Evolutionary conservation across 805 yeast genomes (phyloP), one percentile per base, ranked within the genome.

Genomic region (Saccharomycopsis malanga): DNA sequence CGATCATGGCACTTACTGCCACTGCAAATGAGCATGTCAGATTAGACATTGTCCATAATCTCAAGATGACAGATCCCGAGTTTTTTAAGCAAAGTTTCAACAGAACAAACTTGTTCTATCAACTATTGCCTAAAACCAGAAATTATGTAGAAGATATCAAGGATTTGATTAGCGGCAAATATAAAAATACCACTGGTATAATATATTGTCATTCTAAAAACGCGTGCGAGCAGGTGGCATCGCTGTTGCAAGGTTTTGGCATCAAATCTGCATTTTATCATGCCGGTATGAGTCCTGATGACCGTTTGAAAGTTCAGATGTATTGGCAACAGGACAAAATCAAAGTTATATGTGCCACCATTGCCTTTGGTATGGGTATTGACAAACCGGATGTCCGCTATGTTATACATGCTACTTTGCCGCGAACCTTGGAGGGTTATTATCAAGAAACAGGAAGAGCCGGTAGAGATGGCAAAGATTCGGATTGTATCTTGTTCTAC

Each of bases 291-390:
- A 69, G 74, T 7, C 72, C 89, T 0, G 84, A 83, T 12, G 87
- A 82, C 25, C 71, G 98, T 50, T 65, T 76, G 18, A 54, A 62
- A 2, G 78, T 87, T n/a, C 98, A 93, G 63, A 68, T 68, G 20
- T 69, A 66, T 27, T 93, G 98, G 98, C 98, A 93, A 62, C 60
- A 66, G 1, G 82, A 83, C 46, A 61, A 64, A 18, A 66, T 82
- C 20, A 83, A 81, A 59, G 83, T 89, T 1, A 88, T 93, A 12
- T 91, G 97, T 67, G 98, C 98, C 0, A 93, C 98, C 0, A 84
- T 93, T 57, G 98, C 98, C 0, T 93, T 93, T 71, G 98, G 98
- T 23, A 93, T 93, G 98, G 98, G 98, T 41, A 91, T 93, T 48
- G 98, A 93, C 65, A 93, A 93, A 62, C 85, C 96, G 0, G 95